Base-by-base conservation (phyloP, 352 stramenopile genomes). In the Hyaloperonospora brassicae region DNA sequence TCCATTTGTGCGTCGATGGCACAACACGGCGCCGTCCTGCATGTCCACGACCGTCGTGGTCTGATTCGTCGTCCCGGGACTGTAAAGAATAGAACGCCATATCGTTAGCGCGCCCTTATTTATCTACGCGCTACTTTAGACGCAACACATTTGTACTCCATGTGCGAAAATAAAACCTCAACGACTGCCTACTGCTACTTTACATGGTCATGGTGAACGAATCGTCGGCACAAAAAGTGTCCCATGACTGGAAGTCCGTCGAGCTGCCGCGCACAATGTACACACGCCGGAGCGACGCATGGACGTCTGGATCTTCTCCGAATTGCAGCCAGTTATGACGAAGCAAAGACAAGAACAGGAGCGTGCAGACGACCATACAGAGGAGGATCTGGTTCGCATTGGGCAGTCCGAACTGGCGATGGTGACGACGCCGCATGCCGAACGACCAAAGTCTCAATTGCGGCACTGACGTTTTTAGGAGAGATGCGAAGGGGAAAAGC, bases 361-460 rank as follows among this genome's bases (percentile, higher is more conserved):
- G 47, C 30, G 51, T 66, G 41, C 63, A 72, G 2, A 86, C 64
- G 12, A 68, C 60, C 55, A 87, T 64, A 50, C 66, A 76, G 46
- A 87, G 65, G 48, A 91, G 65, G 55, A 91, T 77, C 75, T 91
- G 81, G 69, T 91, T 91, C n/a, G 81, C 81, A 62, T 91, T 91
- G 23, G 81, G 76, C 52, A 89, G 66, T 2, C 81, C 81, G 44
- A 87, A 91, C 44, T 86, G 76, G 22, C 81, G 76, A 60, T 89
- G 73, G 41, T 64, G 62, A 40, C 66, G 67, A 30, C 64, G 73
- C 43, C 65, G 68, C 68, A 77, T 77, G 24, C 24, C 13, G 25
- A 42, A 21, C 14, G 2, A 5, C 11, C 11, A 34, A 57, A 49
- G 46, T 54, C 35, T 61, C 24, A 61, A 55, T 58, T 47, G 22